phyloP scores from a whole-genome alignment of 2,329 filamentous ascomycete species.

The Aspergillus calidoustus region DNA sequence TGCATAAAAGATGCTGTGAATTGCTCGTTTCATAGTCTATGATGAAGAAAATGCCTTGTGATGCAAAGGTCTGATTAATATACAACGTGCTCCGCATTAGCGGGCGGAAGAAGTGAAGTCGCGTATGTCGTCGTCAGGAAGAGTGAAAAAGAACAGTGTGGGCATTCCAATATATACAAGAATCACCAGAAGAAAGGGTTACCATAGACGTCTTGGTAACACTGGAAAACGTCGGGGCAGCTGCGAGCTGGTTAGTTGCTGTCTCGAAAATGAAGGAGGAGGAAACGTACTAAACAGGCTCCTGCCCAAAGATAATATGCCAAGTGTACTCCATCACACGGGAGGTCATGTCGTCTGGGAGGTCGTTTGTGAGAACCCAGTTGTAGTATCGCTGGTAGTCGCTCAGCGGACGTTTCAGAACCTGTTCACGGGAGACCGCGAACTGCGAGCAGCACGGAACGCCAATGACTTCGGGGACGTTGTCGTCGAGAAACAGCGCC shows the following conservation, averaged over 20 bases:
- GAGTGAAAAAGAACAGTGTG: neutral
- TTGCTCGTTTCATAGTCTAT: constrained; percentile 2
- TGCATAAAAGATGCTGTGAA: neutral
- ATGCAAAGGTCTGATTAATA: constrained; percentile 15
- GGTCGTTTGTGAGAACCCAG: constrained; percentile 53
- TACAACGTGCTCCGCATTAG: constrained; percentile 7
- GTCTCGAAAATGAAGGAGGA: neutral
- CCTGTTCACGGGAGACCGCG: constrained; percentile 51
- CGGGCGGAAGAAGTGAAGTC: constrained; percentile 15
- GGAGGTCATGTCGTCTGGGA: constrained; percentile 53
- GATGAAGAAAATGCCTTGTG: neutral
- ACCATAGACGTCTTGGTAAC: constrained; percentile 68
- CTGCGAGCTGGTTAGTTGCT: constrained; percentile 41
- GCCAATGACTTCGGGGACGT: constrained; percentile 48
- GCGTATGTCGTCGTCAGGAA: constrained; percentile 17
- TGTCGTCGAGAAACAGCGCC: constrained; percentile 45
- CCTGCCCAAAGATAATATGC: constrained; percentile 53
- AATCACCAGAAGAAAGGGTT: constrained; percentile 29
- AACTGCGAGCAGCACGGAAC: constrained; percentile 59
- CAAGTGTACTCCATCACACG: constrained; percentile 60
- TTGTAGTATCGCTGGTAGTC: constrained; percentile 53
- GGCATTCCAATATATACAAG: constrained; percentile 26
- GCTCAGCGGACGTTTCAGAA: constrained; percentile 45
- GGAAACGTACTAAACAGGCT: constrained; percentile 25
- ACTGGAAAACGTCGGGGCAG: constrained; percentile 62